Percentiles rank a stretch among this genome's conserved stretches.
These are phyloP conservation scores for Lachnellula occidentalis DNA, from an alignment of 2,329 filamentous ascomycete genomes.

Conservation along the genomic window DNA sequence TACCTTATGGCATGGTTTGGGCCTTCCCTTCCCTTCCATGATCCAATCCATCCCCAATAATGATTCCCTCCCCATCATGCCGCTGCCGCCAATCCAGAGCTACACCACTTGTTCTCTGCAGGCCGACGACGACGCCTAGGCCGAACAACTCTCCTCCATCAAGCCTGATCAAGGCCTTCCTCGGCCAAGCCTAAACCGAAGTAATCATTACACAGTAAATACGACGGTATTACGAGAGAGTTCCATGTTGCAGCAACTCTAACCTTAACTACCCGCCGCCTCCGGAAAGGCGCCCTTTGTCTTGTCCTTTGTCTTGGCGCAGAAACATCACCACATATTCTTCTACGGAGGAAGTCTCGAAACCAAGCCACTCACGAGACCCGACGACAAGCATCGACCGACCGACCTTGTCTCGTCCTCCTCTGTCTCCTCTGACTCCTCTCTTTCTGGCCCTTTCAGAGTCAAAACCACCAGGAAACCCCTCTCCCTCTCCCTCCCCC, in stretches of 20 bases:
- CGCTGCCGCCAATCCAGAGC: conserved; percentile 6
- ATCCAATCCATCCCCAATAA: too few species aligned
- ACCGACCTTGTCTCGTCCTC: not conserved
- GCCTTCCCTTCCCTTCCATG: too few species aligned
- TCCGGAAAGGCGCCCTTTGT: not conserved
- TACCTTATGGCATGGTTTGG: not conserved
- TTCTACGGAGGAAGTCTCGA: not conserved
- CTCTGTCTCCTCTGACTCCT: not conserved
- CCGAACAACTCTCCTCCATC: not conserved
- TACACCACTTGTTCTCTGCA: not conserved
- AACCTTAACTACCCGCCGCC: not conserved
- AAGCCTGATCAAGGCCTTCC: not conserved
- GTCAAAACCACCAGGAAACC: not conserved
- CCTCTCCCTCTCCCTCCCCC: not conserved
- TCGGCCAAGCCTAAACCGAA: not conserved
- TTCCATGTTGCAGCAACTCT: not conserved
- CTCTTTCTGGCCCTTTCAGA: not conserved
- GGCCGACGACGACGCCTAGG: not conserved
- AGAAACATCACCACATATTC: too few species aligned
- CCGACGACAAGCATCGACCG: conserved; percentile 7
- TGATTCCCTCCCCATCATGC: too few species aligned
- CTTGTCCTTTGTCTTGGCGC: not conserved
- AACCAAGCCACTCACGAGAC: conserved; percentile 18
- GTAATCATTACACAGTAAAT: too few species aligned
- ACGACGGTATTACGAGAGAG: not conserved